Conservation (phyloP, 345 rosid genomes). For the Sonneratia alba region DNA sequence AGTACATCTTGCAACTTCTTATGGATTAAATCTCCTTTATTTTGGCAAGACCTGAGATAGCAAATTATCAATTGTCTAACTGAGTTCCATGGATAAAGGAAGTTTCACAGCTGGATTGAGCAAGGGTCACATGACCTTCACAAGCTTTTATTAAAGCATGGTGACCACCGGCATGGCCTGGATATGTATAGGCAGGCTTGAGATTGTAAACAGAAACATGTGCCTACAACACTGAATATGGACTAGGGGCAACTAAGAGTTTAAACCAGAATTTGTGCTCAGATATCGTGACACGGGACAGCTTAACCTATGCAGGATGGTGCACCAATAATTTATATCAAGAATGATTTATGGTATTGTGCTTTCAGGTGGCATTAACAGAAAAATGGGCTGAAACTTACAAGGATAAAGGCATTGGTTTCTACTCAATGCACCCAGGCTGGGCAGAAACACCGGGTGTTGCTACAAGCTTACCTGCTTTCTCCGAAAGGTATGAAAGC, state of each 20-base stretch:
- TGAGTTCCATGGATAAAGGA: not conserved
- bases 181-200: not conserved
- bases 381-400: conserved; percentile 71
- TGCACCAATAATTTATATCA: not conserved
- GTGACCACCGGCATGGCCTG: not conserved
- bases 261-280: not conserved
- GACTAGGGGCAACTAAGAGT: not conserved
- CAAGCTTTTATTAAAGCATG: too few species aligned
- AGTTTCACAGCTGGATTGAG: not conserved
- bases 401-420: conserved; percentile 63
- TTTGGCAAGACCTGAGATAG: not conserved
- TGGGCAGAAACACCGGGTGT: conserved; percentile 93
- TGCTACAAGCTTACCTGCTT: conserved; percentile 57
- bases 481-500: conserved; percentile 34
- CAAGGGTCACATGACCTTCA: not conserved
- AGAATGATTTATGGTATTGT: not conserved
- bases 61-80: not conserved
- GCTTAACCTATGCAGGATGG: not conserved
- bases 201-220: not conserved
- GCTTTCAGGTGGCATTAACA: conserved; percentile 57
- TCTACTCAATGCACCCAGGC: conserved; percentile 93
- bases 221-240: not conserved
- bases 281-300: not conserved
- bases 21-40: not conserved
- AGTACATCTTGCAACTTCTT: not conserved